Conservation (phyloP, 2,329 filamentous ascomycete species). For the Aspergillus sclerotialis region DNA sequence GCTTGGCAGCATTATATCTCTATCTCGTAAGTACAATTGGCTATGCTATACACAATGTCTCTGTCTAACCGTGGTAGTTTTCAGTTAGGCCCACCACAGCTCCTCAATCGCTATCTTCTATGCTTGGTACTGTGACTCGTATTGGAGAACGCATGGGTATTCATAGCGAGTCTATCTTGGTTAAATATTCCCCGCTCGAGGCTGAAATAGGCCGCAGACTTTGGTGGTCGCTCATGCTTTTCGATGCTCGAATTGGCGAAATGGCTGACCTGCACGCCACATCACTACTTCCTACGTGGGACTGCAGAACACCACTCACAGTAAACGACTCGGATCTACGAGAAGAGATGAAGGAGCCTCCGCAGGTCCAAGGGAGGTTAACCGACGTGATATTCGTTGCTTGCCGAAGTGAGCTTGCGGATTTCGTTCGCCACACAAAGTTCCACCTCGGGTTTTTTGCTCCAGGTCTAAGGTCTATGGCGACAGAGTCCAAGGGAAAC, state of each 20-base stretch:
- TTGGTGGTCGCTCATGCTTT: slow-evolving; percentile 21
- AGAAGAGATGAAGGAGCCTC: not conserved
- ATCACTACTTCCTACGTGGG: slow-evolving; percentile 5
- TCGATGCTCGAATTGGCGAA: slow-evolving; percentile 13
- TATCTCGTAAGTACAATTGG: not conserved
- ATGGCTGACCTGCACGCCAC: slow-evolving; percentile 2
- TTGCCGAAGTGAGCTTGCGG: slow-evolving; percentile 7
- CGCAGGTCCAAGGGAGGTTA: slow-evolving; percentile 1
- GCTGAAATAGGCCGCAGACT: slow-evolving; percentile 31
- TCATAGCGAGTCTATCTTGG: slow-evolving; percentile 40
- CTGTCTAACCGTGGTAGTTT: slow-evolving; percentile 6
- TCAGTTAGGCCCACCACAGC: slow-evolving; percentile 35
- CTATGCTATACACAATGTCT: not conserved
- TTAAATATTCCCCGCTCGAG: slow-evolving; percentile 42
- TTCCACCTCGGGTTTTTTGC: not conserved
- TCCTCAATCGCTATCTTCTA: slow-evolving; percentile 45
- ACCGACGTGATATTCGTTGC: slow-evolving; percentile 9
- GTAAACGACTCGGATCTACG: slow-evolving; percentile 32
- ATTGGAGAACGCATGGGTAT: slow-evolving; percentile 44
- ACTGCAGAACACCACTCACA: slow-evolving; percentile 35
- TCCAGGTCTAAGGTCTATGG: not conserved
- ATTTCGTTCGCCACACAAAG: slow-evolving; percentile 9
- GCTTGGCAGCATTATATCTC: not conserved
- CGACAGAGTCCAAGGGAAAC: not conserved
- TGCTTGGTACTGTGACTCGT: slow-evolving; percentile 41